Conservation (phyloP, 2,329 filamentous ascomycete genomes). For the Cercospora brassicicola region DNA sequence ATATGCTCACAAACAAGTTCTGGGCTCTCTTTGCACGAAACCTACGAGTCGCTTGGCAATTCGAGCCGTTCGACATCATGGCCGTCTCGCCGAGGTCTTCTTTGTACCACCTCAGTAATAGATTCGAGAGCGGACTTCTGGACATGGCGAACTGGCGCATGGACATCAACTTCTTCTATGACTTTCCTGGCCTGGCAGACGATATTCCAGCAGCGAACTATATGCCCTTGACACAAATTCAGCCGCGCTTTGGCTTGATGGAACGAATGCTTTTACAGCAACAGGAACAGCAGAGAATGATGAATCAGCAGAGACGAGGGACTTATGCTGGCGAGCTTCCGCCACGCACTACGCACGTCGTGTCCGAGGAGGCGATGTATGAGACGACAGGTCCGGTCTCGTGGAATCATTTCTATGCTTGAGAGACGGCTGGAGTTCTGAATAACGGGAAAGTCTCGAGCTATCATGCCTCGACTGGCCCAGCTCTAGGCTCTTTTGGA, state of each 20-base stretch:
- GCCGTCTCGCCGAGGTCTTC: slow-evolving; percentile 16
- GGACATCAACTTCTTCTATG: slow-evolving; percentile 29
- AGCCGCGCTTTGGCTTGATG: slow-evolving; percentile 23
- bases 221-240: slow-evolving; percentile 23
- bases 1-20: slow-evolving; percentile 28
- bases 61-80: slow-evolving; percentile 26
- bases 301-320: slow-evolving; percentile 15
- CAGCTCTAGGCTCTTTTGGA: not conserved
- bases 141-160: slow-evolving; percentile 29
- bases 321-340: slow-evolving; percentile 9
- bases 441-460: not conserved
- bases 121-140: slow-evolving; percentile 23
- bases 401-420: slow-evolving; percentile 10
- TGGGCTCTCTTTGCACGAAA: slow-evolving; percentile 25
- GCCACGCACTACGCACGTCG: not conserved
- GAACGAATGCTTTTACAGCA: not conserved
- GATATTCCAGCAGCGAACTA: slow-evolving; percentile 28
- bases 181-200: slow-evolving; percentile 23
- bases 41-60: slow-evolving; percentile 24
- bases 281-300: slow-evolving; percentile 3
- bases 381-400: slow-evolving; percentile 1
- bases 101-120: slow-evolving; percentile 23
- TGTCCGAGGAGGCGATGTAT: slow-evolving; percentile 1
- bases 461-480: not conserved
- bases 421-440: not conserved